These are phyloP conservation scores for Ustilago xerochloae DNA, from an alignment of 1,284 basidiomycete species.

Conservation along the genomic window DNA sequence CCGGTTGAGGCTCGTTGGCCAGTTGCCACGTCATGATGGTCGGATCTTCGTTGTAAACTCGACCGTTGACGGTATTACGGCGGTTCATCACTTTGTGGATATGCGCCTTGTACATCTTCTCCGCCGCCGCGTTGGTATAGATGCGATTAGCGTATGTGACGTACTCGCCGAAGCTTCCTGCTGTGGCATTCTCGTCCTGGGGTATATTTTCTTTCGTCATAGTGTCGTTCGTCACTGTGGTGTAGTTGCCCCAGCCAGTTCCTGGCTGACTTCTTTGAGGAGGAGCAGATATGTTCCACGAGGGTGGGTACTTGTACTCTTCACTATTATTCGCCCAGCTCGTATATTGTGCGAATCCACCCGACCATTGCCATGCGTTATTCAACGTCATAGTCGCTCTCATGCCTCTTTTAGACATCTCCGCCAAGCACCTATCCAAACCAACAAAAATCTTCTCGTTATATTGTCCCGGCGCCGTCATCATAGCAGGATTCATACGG, in stretches of 20 bases:
- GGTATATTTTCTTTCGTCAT: no score
- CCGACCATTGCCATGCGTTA: conserved; percentile 43
- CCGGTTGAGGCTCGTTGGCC: conserved; percentile 51
- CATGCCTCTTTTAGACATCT: conserved; percentile 48
- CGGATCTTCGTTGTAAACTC: conserved; percentile 49
- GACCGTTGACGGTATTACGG: conserved; percentile 50
- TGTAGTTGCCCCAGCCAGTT: conserved; percentile 50
- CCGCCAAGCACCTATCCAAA: conserved; percentile 47
- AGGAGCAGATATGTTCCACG: conserved; percentile 33
- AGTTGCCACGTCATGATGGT: conserved; percentile 61
- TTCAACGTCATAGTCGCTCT: conserved; percentile 51
- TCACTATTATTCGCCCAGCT: conserved; percentile 46
- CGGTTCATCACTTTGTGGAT: conserved; percentile 46
- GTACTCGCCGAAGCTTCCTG: no score
- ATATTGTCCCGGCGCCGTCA: conserved; percentile 19
- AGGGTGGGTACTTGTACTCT: conserved; percentile 47
- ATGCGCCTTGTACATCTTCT: conserved; percentile 24
- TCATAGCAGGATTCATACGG: conserved; percentile 29
- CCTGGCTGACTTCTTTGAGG: conserved; percentile 36
- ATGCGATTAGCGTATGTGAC: conserved; percentile 47
- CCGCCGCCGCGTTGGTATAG: conserved; percentile 34
- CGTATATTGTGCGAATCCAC: conserved; percentile 40
- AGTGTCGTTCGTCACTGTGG: no score
- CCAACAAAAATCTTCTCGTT: conserved; percentile 51
- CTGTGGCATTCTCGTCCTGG: no score